Conservation (phyloP, 1,284 basidiomycete species). For the Pascua sp. region DNA sequence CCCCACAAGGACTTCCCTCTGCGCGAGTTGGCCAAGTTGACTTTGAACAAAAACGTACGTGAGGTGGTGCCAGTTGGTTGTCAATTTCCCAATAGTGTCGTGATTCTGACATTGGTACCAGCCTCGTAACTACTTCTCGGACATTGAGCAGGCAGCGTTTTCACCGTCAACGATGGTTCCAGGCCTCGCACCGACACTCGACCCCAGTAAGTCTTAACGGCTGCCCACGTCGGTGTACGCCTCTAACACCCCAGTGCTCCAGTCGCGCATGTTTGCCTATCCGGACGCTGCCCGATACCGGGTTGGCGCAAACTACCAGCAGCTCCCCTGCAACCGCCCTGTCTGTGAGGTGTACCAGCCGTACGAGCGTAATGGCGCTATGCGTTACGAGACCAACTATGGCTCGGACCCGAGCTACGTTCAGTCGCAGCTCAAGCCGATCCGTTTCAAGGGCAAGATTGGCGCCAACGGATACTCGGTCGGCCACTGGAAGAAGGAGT, state of each 20-base stretch:
- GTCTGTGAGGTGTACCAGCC: constrained; percentile 53
- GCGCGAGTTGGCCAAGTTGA: constrained; percentile 69
- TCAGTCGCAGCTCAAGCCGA: constrained; percentile 56
- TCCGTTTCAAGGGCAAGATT: constrained; percentile 80
- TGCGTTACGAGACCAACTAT: constrained; percentile 12
- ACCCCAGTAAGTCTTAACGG: constrained; percentile 54
- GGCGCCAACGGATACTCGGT: constrained; percentile 51
- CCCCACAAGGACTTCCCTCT: constrained; percentile 73
- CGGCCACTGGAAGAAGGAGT: constrained; percentile 4
- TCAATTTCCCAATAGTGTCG: background rate
- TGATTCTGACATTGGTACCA: constrained; percentile 18
- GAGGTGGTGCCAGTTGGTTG: background rate
- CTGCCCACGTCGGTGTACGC: too few relatives aligned
- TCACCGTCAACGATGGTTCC: constrained; percentile 74
- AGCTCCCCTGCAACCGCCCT: constrained; percentile 81
- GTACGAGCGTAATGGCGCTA: constrained; percentile 51
- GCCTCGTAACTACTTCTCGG: constrained; percentile 56
- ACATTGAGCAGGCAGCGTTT: constrained; percentile 69
- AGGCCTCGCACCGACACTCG: constrained; percentile 80
- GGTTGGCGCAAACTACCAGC: constrained; percentile 67
- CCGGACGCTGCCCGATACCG: constrained; percentile 87
- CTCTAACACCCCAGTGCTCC: constrained; percentile 57
- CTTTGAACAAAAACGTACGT: constrained; percentile 65
- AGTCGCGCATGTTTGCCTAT: constrained; percentile 90
- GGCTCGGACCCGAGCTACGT: constrained; percentile 14